Evolutionary conservation across 176 grass and related monocot species (phyloP).

Genomic region (Metroxylon sagu): DNA sequence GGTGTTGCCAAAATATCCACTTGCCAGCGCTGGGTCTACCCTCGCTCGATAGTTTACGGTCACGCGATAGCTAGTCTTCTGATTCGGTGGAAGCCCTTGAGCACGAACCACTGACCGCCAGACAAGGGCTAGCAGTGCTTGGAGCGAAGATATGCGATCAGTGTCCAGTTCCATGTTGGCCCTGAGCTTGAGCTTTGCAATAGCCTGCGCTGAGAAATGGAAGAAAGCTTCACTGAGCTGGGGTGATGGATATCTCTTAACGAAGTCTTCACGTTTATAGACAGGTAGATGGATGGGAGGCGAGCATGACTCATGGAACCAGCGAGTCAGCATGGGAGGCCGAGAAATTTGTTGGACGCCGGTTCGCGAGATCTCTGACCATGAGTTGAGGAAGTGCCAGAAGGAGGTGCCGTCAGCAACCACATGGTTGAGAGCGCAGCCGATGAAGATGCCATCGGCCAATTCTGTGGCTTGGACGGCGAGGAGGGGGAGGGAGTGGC

Average conservation of each 20-base stretch:
- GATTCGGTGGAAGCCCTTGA: slow-evolving; percentile 32
- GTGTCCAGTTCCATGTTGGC: slow-evolving; percentile 2
- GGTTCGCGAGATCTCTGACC: slow-evolving; percentile 66
- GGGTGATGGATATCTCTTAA: too few relatives aligned
- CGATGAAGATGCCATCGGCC: slow-evolving; percentile 69
- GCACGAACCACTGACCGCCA: slow-evolving; percentile 67
- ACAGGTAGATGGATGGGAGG: too few relatives aligned
- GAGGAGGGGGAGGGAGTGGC: slow-evolving; percentile 59
- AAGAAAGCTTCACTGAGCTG: too few relatives aligned
- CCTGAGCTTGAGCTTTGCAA: slow-evolving; percentile 14
- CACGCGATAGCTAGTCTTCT: slow-evolving; percentile 62
- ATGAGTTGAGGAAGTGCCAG: slow-evolving; percentile 85
- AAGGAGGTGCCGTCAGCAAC: slow-evolving; percentile 91
- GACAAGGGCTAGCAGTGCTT: slow-evolving; percentile 69
- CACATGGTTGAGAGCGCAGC: slow-evolving; percentile 67
- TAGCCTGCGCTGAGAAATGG: too few relatives aligned
- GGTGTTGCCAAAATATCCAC: slow-evolving; percentile 72
- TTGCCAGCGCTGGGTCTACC: slow-evolving; percentile 15
- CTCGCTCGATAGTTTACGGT: slow-evolving; percentile 83
- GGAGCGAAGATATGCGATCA: slow-evolving; percentile 62
- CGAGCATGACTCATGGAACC: too few relatives aligned
- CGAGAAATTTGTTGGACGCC: neutral
- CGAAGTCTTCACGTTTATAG: too few relatives aligned
- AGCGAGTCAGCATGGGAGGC: too few relatives aligned
- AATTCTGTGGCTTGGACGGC: slow-evolving; percentile 82